Evolutionary conservation across 306 rosid genomes (phyloP), one percentile per base, ranked within the genome.

Genomic region (Malus sylvestris): DNA sequence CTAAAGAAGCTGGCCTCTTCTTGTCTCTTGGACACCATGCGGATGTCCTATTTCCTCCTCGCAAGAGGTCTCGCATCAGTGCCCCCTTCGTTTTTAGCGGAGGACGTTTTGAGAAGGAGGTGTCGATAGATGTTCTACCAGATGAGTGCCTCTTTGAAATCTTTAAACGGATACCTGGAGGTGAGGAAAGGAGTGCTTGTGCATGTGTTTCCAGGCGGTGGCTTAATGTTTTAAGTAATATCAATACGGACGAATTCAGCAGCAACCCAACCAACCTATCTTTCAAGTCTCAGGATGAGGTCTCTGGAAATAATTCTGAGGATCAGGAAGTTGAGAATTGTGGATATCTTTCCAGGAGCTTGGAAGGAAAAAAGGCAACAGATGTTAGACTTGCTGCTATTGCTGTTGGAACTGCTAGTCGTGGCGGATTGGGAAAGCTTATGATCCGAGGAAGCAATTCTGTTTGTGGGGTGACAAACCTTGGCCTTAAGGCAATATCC

Each of bases 61-160:
- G 72, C 80, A 96, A 96, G 89, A 89, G 94, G 78, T 88, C 96
- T 73, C 96, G 97, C 61, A 2, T 85, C 81, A 65, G 82, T 23
- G 80, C 85, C 75, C 88, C 98, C 0, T 80, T 92, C 79, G 82
- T 87, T 60, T 73, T 87, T 86, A 42, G 70, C 38, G 88, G 85
- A 84, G 89, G 77, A 55, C 78, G 71, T 81, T 55, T 89, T 75
- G 85, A 82, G 81, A 79, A 72, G 81, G 76, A 86, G 76, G 83
- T 85, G 70, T 88, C 97, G 20, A 86, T 96, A 13, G 96, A 91
- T 73, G 75, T 86, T 79, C 80, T 96, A 69, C 99, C 98, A 0
- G 98, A 96, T 73, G 99, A 93, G 35, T 96, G 99, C 81, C 90
- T 96, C 63, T 89, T 96, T 60, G 99, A 96, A 87, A 89, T 96